Conservation (phyloP, 1,139 yeast genomes). For the Arxiozyma slooffiae region DNA sequence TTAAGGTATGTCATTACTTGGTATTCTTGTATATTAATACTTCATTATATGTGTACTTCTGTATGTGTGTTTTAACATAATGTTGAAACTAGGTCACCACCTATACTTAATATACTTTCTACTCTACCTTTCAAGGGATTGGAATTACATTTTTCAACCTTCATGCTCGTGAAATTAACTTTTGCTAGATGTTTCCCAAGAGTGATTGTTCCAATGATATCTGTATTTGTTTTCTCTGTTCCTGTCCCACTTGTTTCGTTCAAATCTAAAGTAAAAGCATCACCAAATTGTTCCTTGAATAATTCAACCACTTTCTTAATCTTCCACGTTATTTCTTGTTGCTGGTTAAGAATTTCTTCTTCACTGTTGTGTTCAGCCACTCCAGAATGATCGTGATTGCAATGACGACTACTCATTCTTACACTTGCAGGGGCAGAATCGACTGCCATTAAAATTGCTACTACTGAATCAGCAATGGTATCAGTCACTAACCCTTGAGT, state of each 20-base stretch:
- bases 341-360: conserved; percentile 23
- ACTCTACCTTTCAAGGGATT: conserved; percentile 74
- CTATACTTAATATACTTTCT: conserved; percentile 68
- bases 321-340: conserved; percentile 39
- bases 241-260: conserved; percentile 31
- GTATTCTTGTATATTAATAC: background rate
- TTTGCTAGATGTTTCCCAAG: conserved; percentile 71
- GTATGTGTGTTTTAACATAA: conserved; percentile 31
- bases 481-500: conserved; percentile 82
- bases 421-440: conserved; percentile 95
- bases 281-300: conserved; percentile 82
- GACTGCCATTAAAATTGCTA: conserved; percentile 81
- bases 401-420: conserved; percentile 59
- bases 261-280: conserved; percentile 38
- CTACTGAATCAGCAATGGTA: conserved; percentile 86
- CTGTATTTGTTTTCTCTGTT: conserved; percentile 34
- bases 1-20: too few relatives aligned
- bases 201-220: conserved; percentile 36
- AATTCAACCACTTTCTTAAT: conserved; percentile 55
- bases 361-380: conserved; percentile 13
- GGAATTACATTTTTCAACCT: conserved; percentile 59
- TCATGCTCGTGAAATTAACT: conserved; percentile 52
- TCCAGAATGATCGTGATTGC: conserved; percentile 38
- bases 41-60: background rate
- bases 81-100: conserved; percentile 77